A percentile compares a stretch with the other conserved stretches of the same genome.
Evolutionary conservation across 2,329 filamentous ascomycete species (phyloP).

Genomic region (Teratosphaeria zuluensis): DNA sequence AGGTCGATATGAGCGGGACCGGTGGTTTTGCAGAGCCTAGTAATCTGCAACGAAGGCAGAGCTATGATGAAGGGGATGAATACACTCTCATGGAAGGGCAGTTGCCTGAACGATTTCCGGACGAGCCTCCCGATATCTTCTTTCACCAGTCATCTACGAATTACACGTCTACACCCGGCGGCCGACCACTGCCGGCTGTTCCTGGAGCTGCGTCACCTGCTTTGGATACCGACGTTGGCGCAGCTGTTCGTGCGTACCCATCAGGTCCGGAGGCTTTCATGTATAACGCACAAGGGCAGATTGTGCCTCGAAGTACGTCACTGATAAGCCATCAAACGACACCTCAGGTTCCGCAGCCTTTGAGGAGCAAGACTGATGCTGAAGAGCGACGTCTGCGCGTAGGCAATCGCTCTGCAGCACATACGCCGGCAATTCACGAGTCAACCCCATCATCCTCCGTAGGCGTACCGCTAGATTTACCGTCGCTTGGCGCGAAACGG

Average conservation of each 20-base stretch:
- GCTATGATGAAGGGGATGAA: constrained; percentile 91
- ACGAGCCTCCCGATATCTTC: constrained; percentile 78
- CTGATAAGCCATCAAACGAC: constrained; percentile 72
- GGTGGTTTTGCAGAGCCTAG: constrained; percentile 74
- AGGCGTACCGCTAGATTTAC: constrained; percentile 17
- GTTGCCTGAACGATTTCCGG: constrained; percentile 26
- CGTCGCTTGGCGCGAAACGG: constrained; percentile 38
- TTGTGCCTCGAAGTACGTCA: constrained; percentile 67
- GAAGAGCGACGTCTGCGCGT: constrained; percentile 51
- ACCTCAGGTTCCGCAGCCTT: constrained; percentile 69
- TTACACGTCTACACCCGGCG: constrained; percentile 22
- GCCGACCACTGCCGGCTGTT: constrained; percentile 52
- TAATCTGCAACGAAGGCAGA: constrained; percentile 55
- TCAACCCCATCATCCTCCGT: constrained; percentile 18
- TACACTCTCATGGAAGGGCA: constrained; percentile 36
- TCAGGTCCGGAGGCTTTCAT: constrained; percentile 16
- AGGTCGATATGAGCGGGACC: constrained; percentile 82
- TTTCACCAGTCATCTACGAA: constrained; percentile 73
- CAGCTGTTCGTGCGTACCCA: constrained; percentile 11
- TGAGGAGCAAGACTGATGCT: constrained; percentile 88
- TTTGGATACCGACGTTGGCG: constrained; percentile 9
- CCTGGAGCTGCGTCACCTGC: constrained; percentile 38
- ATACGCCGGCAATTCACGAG: constrained; percentile 27
- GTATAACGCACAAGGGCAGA: constrained; percentile 19
- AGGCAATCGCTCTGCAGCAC: constrained; percentile 30